These are phyloP conservation scores for Mortierella sp. DNA, from an alignment of 371 early-diverging fungal species.

Conservation along the genomic window DNA sequence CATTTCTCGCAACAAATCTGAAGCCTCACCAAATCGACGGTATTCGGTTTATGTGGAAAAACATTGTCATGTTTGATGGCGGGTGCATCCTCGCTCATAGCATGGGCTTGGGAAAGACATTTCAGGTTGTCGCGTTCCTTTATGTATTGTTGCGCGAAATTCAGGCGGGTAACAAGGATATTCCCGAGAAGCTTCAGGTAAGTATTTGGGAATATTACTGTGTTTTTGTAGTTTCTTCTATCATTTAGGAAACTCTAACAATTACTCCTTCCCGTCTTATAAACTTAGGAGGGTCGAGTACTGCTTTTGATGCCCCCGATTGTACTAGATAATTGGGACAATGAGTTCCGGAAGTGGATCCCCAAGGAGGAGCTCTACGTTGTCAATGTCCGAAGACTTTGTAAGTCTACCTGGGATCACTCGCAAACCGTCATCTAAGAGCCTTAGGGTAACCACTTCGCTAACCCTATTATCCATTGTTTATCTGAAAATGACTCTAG, in stretches of 20 bases:
- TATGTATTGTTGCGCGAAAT: slow-evolving; percentile 72
- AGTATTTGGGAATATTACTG: not conserved
- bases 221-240: slow-evolving; percentile 16
- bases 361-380: slow-evolving; percentile 42
- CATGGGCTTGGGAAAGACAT: slow-evolving; percentile 93
- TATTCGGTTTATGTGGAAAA: slow-evolving; percentile 84
- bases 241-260: not conserved
- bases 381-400: slow-evolving; percentile 39
- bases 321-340: slow-evolving; percentile 81
- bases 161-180: slow-evolving; percentile 47
- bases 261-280: not conserved
- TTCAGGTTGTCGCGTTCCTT: slow-evolving; percentile 83
- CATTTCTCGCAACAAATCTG: slow-evolving; percentile 62
- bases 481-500: not conserved
- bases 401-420: slow-evolving; percentile 20
- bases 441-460: not conserved
- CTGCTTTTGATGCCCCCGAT: slow-evolving; percentile 87
- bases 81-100: slow-evolving; percentile 93
- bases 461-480: not conserved
- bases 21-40: slow-evolving; percentile 85
- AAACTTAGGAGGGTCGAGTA: slow-evolving; percentile 67
- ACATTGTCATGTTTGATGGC: slow-evolving; percentile 70
- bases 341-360: slow-evolving; percentile 81
- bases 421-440: not conserved
- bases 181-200: slow-evolving; percentile 63